Conservation (phyloP, 1,284 basidiomycete genomes). For the Chalciporus sp. region DNA sequence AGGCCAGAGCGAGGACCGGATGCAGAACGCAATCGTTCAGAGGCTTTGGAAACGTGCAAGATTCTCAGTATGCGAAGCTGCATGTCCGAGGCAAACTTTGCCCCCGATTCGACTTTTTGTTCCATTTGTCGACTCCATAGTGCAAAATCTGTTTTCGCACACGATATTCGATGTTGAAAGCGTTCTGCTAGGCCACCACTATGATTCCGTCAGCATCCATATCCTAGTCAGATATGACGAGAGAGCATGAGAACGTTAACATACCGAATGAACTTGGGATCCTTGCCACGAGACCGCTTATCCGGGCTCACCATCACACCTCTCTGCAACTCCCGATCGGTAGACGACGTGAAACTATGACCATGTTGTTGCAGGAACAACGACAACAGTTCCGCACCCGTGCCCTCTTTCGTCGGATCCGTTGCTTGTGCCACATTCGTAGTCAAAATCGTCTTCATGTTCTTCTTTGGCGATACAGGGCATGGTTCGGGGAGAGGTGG, state of each 20-base stretch:
- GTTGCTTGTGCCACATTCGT: constrained; percentile 45
- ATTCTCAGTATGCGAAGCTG: constrained; percentile 38
- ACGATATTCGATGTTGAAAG: constrained; percentile 42
- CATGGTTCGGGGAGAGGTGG: constrained; percentile 18
- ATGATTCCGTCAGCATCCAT: not conserved
- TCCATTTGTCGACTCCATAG: constrained; percentile 54
- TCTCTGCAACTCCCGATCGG: constrained; percentile 41
- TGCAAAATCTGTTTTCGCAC: constrained; percentile 42
- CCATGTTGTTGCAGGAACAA: constrained; percentile 42
- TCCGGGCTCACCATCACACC: constrained; percentile 38
- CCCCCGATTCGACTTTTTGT: constrained; percentile 25
- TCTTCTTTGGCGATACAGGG: constrained; percentile 22
- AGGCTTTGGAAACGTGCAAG: constrained; percentile 27
- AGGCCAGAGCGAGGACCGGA: constrained; percentile 23
- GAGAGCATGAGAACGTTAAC: constrained; percentile 3
- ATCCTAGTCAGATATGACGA: too few species aligned
- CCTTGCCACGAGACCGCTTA: constrained; percentile 32
- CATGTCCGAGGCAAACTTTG: constrained; percentile 35
- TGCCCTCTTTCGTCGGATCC: constrained; percentile 43
- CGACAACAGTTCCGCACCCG: constrained; percentile 40
- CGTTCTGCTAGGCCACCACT: constrained; percentile 53
- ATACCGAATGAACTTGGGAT: constrained; percentile 34
- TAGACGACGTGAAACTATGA: constrained; percentile 31
- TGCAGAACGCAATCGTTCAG: constrained; percentile 14
- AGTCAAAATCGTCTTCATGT: constrained; percentile 45